Percentiles rank a stretch among this genome's conserved stretches.
Evolutionary conservation across 2,329 filamentous ascomycete genomes (phyloP).

Genomic region (Scopulariopsis brevicaulis): DNA sequence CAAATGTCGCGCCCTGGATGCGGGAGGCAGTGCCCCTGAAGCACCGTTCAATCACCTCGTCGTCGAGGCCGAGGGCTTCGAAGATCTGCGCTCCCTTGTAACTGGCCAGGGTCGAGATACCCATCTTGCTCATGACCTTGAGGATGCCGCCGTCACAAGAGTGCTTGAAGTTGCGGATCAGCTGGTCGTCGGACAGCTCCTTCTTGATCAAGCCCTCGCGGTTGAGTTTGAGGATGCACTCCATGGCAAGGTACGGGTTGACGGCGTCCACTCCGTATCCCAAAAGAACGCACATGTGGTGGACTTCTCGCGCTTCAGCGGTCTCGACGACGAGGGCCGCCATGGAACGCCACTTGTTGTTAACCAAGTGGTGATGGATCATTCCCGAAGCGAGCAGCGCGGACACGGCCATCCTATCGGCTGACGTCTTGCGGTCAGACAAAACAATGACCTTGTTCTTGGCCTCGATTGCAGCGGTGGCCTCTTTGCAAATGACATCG

Average conservation of each 20-base stretch:
- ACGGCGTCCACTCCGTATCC: slow-evolving; percentile 92
- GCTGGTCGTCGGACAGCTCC: slow-evolving; percentile 67
- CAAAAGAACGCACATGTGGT: slow-evolving; percentile 97
- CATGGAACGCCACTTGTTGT: slow-evolving; percentile 90
- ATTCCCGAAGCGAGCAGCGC: slow-evolving; percentile 81
- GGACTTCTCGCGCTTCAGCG: slow-evolving; percentile 89
- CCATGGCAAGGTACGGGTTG: slow-evolving; percentile 90
- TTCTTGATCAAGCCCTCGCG: slow-evolving; percentile 87
- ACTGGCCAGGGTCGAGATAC: slow-evolving; percentile 88
- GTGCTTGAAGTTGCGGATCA: slow-evolving; percentile 94
- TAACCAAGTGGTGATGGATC: slow-evolving; percentile 90
- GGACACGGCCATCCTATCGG: slow-evolving; percentile 75
- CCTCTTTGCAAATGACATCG: slow-evolving; percentile 77
- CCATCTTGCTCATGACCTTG: slow-evolving; percentile 99
- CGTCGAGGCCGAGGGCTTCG: slow-evolving; percentile 87
- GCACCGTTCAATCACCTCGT: slow-evolving; percentile 84
- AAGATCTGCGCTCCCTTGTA: slow-evolving; percentile 99
- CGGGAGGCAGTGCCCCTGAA: slow-evolving; percentile 91
- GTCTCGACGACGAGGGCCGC: slow-evolving; percentile 84
- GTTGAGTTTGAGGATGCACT: slow-evolving; percentile 95
- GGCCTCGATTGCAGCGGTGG: slow-evolving; percentile 72
- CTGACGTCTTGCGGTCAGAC: slow-evolving; percentile 76
- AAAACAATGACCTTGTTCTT: slow-evolving; percentile 79
- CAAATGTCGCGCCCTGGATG: slow-evolving; percentile 89
- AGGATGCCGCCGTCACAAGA: slow-evolving; percentile 93